phyloP scores from a whole-genome alignment of 495 filamentous ascomycete species.

The Apodospora peruviana region DNA sequence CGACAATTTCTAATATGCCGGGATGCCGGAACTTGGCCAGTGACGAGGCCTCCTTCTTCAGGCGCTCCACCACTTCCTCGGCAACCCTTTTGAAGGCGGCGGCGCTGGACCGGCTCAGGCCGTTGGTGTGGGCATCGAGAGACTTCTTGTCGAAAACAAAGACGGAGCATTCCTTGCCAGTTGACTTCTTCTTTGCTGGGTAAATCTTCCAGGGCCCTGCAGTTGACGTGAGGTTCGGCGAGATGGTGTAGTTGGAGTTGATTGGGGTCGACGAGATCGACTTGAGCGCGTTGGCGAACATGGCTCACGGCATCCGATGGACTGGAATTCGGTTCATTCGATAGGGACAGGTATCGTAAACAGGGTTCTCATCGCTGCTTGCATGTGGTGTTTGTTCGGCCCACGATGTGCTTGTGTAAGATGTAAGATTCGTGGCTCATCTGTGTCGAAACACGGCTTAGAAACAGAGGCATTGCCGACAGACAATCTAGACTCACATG shows the following conservation, averaged over 20 bases:
- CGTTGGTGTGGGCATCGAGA: slow-evolving; percentile 64
- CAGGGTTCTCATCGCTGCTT: no score
- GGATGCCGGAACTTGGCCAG: slow-evolving; percentile 85
- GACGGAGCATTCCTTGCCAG: slow-evolving; percentile 78
- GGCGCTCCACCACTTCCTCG: slow-evolving; percentile 82
- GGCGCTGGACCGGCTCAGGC: slow-evolving; percentile 47
- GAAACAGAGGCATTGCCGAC: no score
- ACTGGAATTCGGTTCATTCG: no score
- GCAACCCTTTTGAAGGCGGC: slow-evolving; percentile 67
- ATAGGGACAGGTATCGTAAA: no score
- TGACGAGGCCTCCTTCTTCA: slow-evolving; percentile 85
- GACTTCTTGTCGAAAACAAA: slow-evolving; percentile 91
- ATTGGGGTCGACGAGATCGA: slow-evolving; percentile 86
- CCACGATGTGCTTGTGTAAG: no score
- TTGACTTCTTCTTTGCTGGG: slow-evolving; percentile 93
- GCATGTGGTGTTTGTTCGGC: no score
- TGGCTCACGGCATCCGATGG: slow-evolving; percentile 19
- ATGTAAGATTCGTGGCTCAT: no score
- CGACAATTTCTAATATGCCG: slow-evolving; percentile 83
- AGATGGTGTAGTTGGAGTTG: slow-evolving; percentile 77
- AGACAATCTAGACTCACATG: no score
- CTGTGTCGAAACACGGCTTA: no score
- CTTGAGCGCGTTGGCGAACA: slow-evolving; percentile 90
- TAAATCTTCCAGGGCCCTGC: slow-evolving; percentile 96
- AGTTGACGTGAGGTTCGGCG: slow-evolving; percentile 58